Percentiles rank a stretch among this genome's conserved stretches.
Conservation (phyloP, 1,284 basidiomycete genomes). For the Sporisorium exsertum region DNA sequence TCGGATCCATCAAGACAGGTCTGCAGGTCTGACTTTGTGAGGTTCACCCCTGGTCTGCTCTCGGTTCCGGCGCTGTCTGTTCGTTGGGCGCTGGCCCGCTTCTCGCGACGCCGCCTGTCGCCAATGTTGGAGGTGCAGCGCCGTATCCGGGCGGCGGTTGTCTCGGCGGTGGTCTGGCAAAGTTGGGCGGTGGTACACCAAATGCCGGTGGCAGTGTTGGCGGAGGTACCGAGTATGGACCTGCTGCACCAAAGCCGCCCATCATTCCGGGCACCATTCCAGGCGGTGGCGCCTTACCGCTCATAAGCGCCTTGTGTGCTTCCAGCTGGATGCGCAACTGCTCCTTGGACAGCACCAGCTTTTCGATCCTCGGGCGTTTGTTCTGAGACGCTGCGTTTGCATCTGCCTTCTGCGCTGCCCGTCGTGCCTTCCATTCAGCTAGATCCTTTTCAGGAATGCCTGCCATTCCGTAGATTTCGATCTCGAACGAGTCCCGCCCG, state of each 20-base stretch:
- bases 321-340: conserved; percentile 86
- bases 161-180: conserved; percentile 34
- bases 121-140: conserved; percentile 12
- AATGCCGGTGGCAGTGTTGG: conserved; percentile 26
- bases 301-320: conserved; percentile 93
- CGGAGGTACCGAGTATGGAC: conserved; percentile 41
- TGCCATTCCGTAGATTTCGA: conserved; percentile 99
- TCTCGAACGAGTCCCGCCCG: conserved; percentile 95
- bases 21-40: conserved; percentile 42
- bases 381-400: conserved; percentile 71
- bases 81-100: conserved; percentile 7
- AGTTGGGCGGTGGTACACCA: conserved; percentile 30
- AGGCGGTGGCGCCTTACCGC: conserved; percentile 71
- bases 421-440: conserved; percentile 90
- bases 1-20: conserved; percentile 33
- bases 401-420: conserved; percentile 49
- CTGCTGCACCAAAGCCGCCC: conserved; percentile 19
- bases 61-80: conserved; percentile 13
- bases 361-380: conserved; percentile 86
- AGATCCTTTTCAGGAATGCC: conserved; percentile 94
- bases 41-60: conserved; percentile 17
- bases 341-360: conserved; percentile 77
- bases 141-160: conserved; percentile 36
- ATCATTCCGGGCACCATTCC: conserved; percentile 27
- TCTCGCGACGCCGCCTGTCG: conserved; percentile 4